Conservation (phyloP, 164 flowering plant species). For the Tetrastigma voinierianum region DNA sequence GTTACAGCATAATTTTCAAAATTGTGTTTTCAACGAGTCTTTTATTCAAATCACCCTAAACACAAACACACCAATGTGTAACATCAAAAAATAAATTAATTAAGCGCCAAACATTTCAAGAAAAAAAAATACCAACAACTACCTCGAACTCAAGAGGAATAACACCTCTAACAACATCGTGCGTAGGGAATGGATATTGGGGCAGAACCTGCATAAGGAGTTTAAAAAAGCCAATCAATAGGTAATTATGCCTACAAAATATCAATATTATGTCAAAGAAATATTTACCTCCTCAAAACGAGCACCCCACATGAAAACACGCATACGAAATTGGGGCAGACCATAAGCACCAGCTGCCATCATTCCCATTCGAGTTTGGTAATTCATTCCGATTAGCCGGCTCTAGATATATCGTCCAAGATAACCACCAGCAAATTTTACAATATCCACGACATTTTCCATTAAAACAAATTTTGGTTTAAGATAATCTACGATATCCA, state of each 20-base stretch:
- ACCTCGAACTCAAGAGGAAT: conserved; percentile 72
- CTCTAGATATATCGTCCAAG: conserved; percentile 75
- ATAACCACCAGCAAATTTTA: conserved; percentile 56
- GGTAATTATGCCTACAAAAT: not conserved
- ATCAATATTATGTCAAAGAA: not conserved
- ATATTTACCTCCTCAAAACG: conserved; percentile 43
- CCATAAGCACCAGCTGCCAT: conserved; percentile 92
- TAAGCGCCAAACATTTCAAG: not conserved
- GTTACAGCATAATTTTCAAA: no score
- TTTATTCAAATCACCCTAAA: no score
- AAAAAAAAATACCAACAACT: not conserved
- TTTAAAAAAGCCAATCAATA: no score
- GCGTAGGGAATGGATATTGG: conserved; percentile 78
- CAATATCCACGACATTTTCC: conserved; percentile 87
- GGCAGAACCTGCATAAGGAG: conserved; percentile 56
- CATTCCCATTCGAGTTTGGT: conserved; percentile 75
- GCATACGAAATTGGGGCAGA: conserved; percentile 78
- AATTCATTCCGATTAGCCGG: conserved; percentile 59
- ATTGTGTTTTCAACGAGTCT: no score
- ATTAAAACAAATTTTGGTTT: conserved; percentile 76
- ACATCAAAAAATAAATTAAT: no score
- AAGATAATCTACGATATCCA: conserved; percentile 69
- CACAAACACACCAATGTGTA: no score
- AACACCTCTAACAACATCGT: conserved; percentile 61
- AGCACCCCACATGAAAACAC: conserved; percentile 90